Base-by-base conservation (phyloP, 2,329 filamentous ascomycete genomes). In the Zasmidium angulare region DNA sequence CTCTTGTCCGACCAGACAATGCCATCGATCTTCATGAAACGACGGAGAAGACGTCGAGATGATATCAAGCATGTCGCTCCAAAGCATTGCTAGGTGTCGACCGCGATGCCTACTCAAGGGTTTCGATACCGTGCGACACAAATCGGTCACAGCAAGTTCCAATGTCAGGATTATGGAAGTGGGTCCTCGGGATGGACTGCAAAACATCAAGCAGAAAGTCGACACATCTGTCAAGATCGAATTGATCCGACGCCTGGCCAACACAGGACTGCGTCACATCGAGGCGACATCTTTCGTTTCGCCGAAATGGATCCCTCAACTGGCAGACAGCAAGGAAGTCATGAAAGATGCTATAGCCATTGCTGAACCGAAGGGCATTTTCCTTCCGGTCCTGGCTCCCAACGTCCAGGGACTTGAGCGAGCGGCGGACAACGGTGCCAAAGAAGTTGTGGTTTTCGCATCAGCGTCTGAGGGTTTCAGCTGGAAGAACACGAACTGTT, bases 261-360 rank as follows among this genome's bases (percentile, higher is more conserved):
- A 74, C 48, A 81, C 80, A 0, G 81, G 81, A 6, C 71, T 83
- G 14, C 78, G 75, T 14, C 78, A 78, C 53, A 79, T 83, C 50
- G 81, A 83, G 67, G 79, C 79, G 2, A 81, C 81, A 11, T 82
- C 80, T 2, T 81, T 82, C 64, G 81, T 83, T 17, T 76, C 80
- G 17, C 79, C 79, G 2, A 82, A 82, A 78, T 81, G 79, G 78
- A 78, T 83, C 47, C 81, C 81, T 29, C 81, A 83, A 75, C 58
- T 70, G n/a, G 64, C 68, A 17, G 67, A 72, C 46, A 60, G 60
- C 29, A 58, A 60, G 31, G 49, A 67, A 26, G 62, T 70, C 2
- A 59, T 66, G 51, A 31, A 46, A 21, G 53, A 48, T 26, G 55
- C 57, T 12, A 56, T 58, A 11, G 46, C 55, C n/a, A 56, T 60